phyloP scores from a whole-genome alignment of 106 monocot genomes.

The Dendrobium officinale region DNA sequence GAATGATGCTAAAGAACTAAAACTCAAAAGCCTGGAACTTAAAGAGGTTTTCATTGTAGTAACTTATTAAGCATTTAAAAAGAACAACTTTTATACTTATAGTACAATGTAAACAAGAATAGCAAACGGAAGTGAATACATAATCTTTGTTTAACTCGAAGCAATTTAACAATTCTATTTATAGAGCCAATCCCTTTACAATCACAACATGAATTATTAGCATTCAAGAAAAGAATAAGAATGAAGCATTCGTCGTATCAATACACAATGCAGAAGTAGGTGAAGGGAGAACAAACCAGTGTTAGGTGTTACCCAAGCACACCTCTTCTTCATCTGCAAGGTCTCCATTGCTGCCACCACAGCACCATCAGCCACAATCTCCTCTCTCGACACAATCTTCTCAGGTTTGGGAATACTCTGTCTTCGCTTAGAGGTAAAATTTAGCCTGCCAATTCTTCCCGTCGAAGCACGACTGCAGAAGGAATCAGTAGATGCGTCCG shows the following conservation, averaged over 20 bases:
- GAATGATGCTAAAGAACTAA: too few species aligned
- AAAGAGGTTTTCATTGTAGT: background rate
- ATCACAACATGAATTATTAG: background rate
- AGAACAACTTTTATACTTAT: background rate
- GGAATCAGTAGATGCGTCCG: constrained; percentile 23
- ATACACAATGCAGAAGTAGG: background rate
- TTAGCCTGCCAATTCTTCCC: constrained; percentile 14
- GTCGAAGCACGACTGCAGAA: constrained; percentile 22
- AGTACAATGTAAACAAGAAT: background rate
- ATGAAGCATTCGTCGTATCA: too few species aligned
- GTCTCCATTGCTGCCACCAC: background rate
- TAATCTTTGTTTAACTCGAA: background rate
- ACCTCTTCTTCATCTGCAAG: constrained; percentile 17
- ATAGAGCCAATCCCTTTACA: background rate
- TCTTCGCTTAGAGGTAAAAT: constrained; percentile 7
- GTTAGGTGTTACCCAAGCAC: constrained; percentile 24
- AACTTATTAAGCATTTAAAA: background rate
- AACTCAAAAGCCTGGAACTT: too few species aligned
- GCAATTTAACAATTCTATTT: background rate
- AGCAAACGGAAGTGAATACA: background rate
- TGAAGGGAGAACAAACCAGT: constrained; percentile 9
- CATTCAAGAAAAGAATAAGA: too few species aligned
- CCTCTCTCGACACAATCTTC: constrained; percentile 1
- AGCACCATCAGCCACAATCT: constrained; percentile 1
- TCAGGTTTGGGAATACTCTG: constrained; percentile 1